Evolutionary conservation across 306 rosid species (phyloP), one percentile per base, ranked within the genome.

Genomic region (Pterocarpus santalinus): DNA sequence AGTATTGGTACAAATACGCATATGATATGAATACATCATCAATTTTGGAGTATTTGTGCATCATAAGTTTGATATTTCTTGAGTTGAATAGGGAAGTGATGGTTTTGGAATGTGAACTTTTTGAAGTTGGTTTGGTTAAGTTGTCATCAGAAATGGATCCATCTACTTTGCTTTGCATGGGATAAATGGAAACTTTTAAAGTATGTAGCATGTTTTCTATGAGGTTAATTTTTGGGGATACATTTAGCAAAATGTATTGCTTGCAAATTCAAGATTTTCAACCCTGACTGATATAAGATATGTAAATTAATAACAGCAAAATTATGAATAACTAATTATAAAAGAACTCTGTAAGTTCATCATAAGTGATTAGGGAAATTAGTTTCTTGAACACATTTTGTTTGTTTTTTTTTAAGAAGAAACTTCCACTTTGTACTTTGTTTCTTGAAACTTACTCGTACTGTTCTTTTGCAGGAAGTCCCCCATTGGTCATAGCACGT

Each of bases 401-500:
- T 8, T 30, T 53, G 53, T 38, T 10, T 30, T 53, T 44, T 38
- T 10, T 13, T 4, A 7, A 55, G 3, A 1, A 74, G 32, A 15
- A 72, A 33, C 10, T 64, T 52, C 17, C 28, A 11, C 47, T 32
- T 8, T 73, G 68, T 65, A 73, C n/a, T 61, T 22, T 44, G 58
- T 52, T 9, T 51, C 56, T 58, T 70, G 69, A 60, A 63, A 66
- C 69, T 70, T 61, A 68, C 15, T 52, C 5, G 16, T 67, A 39
- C 28, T 7, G 46, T 47, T 46, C 33, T 39, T 79, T 71, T 81
- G 88, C 90, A 94, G 98, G 98, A 72, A 60, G n/a, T 52, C 52
- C 84, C n/a, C 98, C 98, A 6, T 67, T 89, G 75, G 97, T 90
- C 33, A 53, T 94, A 62, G 98, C 98, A 34, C 92, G 83, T 1